phyloP scores from a whole-genome alignment of 345 rosid genomes.

The Odontarrhena argentea region DNA sequence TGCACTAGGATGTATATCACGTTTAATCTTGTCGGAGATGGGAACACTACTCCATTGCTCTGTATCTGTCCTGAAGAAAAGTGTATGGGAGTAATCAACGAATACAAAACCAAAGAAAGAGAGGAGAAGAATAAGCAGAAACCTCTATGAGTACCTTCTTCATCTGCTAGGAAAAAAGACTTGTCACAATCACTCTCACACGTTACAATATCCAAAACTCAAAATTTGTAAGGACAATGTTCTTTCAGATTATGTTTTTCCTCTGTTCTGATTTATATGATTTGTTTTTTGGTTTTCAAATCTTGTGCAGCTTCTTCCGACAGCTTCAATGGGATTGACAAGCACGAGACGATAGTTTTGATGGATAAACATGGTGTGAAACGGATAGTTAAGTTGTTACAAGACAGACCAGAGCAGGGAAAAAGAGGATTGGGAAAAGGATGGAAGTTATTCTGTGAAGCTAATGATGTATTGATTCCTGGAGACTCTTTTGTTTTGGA shows the following conservation, averaged over 20 bases:
- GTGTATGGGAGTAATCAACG: constrained; percentile 15
- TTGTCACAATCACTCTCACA: constrained; percentile 27
- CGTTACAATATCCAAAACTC: constrained; percentile 23
- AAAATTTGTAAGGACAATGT: constrained; percentile 26
- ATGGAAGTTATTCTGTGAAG: constrained; percentile 28
- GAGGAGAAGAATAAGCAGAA: neutral
- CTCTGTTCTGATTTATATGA: neutral
- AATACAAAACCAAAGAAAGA: neutral
- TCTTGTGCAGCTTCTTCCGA: constrained; percentile 28
- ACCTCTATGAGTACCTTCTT: constrained; percentile 16
- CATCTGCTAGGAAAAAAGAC: constrained; percentile 16
- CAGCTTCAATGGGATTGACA: constrained; percentile 3
- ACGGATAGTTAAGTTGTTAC: neutral
- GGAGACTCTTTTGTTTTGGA: constrained; percentile 23
- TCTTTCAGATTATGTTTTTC: constrained; percentile 2
- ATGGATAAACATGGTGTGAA: constrained; percentile 27
- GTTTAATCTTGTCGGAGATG: constrained; percentile 33
- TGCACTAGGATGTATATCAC: too few relatives aligned
- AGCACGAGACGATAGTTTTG: constrained; percentile 12
- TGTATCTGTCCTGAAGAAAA: constrained; percentile 34
- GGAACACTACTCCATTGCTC: constrained; percentile 20
- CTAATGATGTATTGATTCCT: constrained; percentile 14
- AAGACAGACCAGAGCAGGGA: constrained; percentile 14
- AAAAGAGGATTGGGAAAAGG: constrained; percentile 35
- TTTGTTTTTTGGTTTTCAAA: neutral